A percentile compares a stretch with the other conserved stretches of the same genome.
These are phyloP conservation scores for Chlamydomonas eustigma DNA, from an alignment of 139 green algal genomes.

Conservation along the genomic window DNA sequence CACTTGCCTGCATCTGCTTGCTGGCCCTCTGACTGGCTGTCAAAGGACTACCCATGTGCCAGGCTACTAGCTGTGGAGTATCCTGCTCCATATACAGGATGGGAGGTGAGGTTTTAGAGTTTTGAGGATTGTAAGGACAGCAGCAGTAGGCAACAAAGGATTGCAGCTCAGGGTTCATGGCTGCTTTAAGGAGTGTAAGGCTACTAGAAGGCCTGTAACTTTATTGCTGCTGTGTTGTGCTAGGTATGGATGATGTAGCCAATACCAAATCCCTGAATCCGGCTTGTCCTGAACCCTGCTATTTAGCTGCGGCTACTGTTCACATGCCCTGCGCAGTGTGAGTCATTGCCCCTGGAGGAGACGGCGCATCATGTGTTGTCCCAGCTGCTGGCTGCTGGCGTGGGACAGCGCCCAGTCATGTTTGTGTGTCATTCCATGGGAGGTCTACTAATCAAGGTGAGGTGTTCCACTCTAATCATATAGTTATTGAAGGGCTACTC, in stretches of 20 bases:
- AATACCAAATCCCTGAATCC: too few species aligned
- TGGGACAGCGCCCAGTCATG: constrained; percentile 72
- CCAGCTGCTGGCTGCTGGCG: constrained; percentile 67
- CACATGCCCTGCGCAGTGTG: constrained; percentile 47
- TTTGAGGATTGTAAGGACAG: too few species aligned
- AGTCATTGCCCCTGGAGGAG: constrained; percentile 64
- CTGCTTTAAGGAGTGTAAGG: too few species aligned
- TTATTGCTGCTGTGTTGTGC: too few species aligned
- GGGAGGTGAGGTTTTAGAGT: constrained; percentile 45
- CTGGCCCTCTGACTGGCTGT: constrained; percentile 40
- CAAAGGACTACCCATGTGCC: constrained; percentile 47
- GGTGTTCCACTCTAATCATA: too few species aligned
- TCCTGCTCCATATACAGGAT: constrained; percentile 40
- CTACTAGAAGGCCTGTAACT: too few species aligned
- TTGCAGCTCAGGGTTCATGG: too few species aligned
- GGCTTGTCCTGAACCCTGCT: neutral
- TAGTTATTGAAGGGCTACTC: too few species aligned
- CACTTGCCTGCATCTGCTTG: neutral
- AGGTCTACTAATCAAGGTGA: constrained; percentile 82
- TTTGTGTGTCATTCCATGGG: constrained; percentile 86
- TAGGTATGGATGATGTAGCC: too few species aligned
- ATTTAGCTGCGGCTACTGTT: neutral
- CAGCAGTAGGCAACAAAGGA: too few species aligned
- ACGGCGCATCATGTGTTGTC: constrained; percentile 60
- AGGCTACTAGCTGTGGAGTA: constrained; percentile 78